Evolutionary conservation across 345 rosid species (phyloP).

Genomic region (Sisymbrium irio): DNA sequence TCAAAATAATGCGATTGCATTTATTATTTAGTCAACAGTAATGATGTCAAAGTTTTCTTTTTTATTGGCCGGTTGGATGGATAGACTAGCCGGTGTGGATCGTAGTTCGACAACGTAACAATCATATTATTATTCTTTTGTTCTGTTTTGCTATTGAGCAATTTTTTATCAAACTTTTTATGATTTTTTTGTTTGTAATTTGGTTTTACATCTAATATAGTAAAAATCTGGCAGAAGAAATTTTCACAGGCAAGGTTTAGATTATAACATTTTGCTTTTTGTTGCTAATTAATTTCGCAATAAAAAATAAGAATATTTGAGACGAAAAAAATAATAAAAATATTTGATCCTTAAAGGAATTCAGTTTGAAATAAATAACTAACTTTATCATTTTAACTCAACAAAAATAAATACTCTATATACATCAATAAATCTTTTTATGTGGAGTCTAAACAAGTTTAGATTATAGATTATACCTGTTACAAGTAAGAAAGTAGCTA

Average conservation of each 20-base stretch:
- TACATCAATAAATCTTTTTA: no score
- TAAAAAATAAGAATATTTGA: not conserved
- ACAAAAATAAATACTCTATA: not conserved
- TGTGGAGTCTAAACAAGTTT: no score
- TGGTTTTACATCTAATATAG: not conserved
- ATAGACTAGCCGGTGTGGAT: constrained; percentile 26
- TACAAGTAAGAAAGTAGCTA: no score
- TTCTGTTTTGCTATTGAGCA: not conserved
- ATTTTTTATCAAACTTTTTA: no score
- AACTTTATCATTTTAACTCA: not conserved
- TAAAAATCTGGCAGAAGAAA: not conserved
- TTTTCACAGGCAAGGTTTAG: not conserved
- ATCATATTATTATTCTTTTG: not conserved
- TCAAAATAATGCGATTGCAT: not conserved
- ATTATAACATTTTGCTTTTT: not conserved
- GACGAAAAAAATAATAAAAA: not conserved
- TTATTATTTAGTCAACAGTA: not conserved
- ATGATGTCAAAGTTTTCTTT: not conserved
- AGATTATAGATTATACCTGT: no score
- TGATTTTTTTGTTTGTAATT: not conserved
- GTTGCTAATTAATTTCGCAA: not conserved
- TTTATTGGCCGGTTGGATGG: constrained; percentile 27
- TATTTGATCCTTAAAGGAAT: not conserved
- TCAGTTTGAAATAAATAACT: not conserved
- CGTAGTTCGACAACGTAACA: constrained; percentile 6